phyloP scores from a whole-genome alignment of 225 moss, liverwort and hornwort genomes.

The Bryum argenteum region DNA sequence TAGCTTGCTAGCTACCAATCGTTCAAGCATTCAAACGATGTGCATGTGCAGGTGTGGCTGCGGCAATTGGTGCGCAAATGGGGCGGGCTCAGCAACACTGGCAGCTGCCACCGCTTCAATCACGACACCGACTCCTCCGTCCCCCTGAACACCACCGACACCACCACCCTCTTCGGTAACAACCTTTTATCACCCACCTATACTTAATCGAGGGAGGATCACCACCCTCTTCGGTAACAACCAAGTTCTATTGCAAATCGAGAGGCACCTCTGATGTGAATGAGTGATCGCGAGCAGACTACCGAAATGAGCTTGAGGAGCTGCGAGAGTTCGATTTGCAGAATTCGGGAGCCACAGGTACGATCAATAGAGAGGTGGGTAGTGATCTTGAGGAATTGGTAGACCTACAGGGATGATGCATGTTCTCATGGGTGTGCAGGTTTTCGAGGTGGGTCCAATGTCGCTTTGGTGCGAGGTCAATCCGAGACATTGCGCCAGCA shows the following conservation, averaged over 20 bases:
- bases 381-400: too few species aligned
- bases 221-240: too few species aligned
- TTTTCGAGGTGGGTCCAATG: slow-evolving; percentile 12
- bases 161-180: neutral
- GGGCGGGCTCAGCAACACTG: slow-evolving; percentile 58
- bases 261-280: neutral
- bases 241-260: too few species aligned
- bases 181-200: too few species aligned
- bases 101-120: slow-evolving; percentile 54
- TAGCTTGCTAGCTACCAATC: too few species aligned
- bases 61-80: slow-evolving; percentile 81
- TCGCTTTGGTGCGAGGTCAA: slow-evolving; percentile 43
- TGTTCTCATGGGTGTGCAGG: neutral
- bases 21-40: neutral
- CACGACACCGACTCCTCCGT: slow-evolving; percentile 32
- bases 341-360: neutral
- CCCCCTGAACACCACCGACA: neutral
- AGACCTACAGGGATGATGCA: too few species aligned
- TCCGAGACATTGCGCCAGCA: slow-evolving; percentile 54
- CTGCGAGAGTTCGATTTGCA: neutral
- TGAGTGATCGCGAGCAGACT: slow-evolving; percentile 7
- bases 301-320: neutral
- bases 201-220: too few species aligned
- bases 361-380: too few species aligned
- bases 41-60: slow-evolving; percentile 55